Base-by-base conservation (phyloP, 176 grass and related monocot genomes). In the Ensete glaucum region DNA sequence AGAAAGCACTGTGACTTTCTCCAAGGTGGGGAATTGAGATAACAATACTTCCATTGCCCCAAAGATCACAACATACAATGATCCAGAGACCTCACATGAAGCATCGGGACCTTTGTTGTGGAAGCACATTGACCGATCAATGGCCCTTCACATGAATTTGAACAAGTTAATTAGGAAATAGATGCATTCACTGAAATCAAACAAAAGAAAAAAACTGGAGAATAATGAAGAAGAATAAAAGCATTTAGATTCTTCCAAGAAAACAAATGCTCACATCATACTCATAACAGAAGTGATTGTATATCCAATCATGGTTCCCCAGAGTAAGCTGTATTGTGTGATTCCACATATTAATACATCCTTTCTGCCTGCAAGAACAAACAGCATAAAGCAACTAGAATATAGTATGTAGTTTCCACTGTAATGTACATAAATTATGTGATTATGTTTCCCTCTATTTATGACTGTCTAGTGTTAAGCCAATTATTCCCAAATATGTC, bases 241-340 rank as follows among this genome's bases (percentile, higher is more conserved):
- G 34, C 34, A 43, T 43, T 43, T 43, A 43, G 34, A 43, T 43
- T 43, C 4, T 43, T 43, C 3, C 1, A 43, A 67, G 6, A 11
- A 26, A 27, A 27, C 12, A 34, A 26, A 16, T 73, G 12, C 50
- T 91, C 71, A 91, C 92, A 76, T 87, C 92, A 96, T 96, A 82
- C 92, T 96, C 76, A 83, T 91, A 81, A 86, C 85, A 0, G 92
- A 82, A 0, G 92, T 96, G 79, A 96, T 89, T 27, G 92, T 96
- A 82, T 91, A 96, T 9, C 92, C 86, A 1, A 96, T 86, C 84
- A 96, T 91, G 49, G 88, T 86, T 59, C 92, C 92, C 92, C 92
- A 96, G n/a, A 96, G 75, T 65, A 89, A 85, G 0, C 88, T 84
- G 78, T 91, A 91, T 79, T 96, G 92, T 2, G 86, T 88, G 54